A percentile compares a stretch with the other conserved stretches of the same genome.
Conservation (phyloP, 202 grass and related monocot species). For the Sporobolus alterniflorus region DNA sequence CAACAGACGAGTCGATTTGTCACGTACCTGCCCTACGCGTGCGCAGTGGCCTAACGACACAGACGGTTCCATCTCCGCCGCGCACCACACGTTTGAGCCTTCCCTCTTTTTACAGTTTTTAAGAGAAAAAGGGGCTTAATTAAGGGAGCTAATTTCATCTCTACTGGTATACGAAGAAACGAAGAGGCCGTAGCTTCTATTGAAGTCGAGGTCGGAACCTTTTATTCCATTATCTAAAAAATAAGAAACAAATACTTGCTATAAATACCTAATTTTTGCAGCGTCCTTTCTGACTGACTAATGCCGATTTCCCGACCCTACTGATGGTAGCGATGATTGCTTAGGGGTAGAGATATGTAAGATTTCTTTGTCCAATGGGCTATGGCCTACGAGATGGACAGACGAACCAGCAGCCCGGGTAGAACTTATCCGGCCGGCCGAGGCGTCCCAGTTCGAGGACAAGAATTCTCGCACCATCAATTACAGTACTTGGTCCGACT, state of each 20-base stretch:
- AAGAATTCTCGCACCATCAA: not conserved
- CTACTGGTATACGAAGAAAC: too few species aligned
- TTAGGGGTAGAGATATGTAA: conserved; percentile 22
- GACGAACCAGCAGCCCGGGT: too few species aligned
- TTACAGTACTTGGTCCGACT: not conserved
- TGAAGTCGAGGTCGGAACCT: too few species aligned
- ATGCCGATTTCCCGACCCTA: not conserved
- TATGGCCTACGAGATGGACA: conserved; percentile 21
- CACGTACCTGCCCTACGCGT: not conserved
- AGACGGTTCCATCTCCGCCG: not conserved
- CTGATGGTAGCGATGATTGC: not conserved
- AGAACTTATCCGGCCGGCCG: conserved; percentile 4
- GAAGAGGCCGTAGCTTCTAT: too few species aligned
- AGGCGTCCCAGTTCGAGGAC: conserved; percentile 6
- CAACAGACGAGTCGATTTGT: not conserved
- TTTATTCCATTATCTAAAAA: too few species aligned
- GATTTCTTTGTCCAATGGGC: conserved; percentile 6
- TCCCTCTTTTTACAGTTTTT: not conserved
- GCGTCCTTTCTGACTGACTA: conserved; percentile 21
- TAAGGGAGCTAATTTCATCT: not conserved
- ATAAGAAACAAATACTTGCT: not conserved
- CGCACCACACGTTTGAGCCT: not conserved
- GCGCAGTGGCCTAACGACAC: not conserved
- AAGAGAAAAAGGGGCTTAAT: not conserved
- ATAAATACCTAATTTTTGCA: not conserved